phyloP scores from a whole-genome alignment of 345 rosid species.

The Salix exigua region DNA sequence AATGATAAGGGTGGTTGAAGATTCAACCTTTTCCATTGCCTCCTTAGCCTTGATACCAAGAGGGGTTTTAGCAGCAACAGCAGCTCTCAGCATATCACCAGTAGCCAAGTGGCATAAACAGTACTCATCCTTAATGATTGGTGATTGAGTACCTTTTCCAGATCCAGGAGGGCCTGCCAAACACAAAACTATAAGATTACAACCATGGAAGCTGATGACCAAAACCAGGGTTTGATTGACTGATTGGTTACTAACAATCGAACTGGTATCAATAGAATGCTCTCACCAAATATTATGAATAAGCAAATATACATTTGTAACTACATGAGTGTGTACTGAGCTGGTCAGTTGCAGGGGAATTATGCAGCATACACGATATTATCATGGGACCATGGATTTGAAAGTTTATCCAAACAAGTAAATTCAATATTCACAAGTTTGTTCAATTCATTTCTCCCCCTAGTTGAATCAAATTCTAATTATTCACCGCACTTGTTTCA shows the following conservation, averaged over 20 bases:
- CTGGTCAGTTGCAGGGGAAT: background rate
- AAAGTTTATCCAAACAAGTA: background rate
- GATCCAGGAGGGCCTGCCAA: slow-evolving; percentile 95
- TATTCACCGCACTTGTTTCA: too few relatives aligned
- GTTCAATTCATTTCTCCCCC: too few relatives aligned
- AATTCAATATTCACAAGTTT: background rate
- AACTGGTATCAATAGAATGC: background rate
- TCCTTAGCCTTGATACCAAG: slow-evolving; percentile 95
- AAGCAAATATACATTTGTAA: background rate
- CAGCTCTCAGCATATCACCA: slow-evolving; percentile 98
- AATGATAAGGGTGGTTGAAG: background rate
- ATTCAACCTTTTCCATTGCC: slow-evolving; percentile 86
- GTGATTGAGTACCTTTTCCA: slow-evolving; percentile 97
- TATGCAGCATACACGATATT: background rate
- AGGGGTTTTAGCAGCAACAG: slow-evolving; percentile 89
- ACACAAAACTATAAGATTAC: background rate
- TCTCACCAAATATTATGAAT: background rate
- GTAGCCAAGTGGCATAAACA: slow-evolving; percentile 98
- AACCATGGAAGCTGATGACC: background rate
- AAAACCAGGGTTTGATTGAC: background rate
- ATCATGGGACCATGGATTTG: background rate
- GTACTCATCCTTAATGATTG: slow-evolving; percentile 83
- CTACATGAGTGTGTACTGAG: background rate
- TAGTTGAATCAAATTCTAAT: too few relatives aligned
- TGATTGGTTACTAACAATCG: background rate